Evolutionary conservation across 768 basidiomycete species (phyloP).

Genomic region (Mycena rosella): DNA sequence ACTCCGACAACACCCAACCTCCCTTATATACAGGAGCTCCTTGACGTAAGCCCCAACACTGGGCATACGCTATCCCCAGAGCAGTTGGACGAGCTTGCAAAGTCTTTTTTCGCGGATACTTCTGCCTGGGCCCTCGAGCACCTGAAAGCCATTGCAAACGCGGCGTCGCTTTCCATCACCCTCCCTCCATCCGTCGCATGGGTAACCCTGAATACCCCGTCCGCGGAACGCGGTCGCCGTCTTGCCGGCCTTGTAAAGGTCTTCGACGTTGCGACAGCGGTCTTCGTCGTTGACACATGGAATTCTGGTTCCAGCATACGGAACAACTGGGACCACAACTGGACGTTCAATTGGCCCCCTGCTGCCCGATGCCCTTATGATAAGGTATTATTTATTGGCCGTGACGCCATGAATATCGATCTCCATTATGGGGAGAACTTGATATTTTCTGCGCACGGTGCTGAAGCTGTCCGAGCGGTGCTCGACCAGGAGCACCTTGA

Average conservation of each 20-base stretch:
- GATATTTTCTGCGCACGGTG: background rate
- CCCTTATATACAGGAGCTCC: background rate
- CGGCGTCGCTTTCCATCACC: constrained; percentile 6
- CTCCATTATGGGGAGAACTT: too few species aligned
- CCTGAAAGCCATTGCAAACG: background rate
- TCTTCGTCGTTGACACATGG: constrained; percentile 14
- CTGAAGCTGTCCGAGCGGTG: constrained; percentile 10
- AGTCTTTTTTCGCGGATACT: background rate
- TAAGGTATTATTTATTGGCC: background rate
- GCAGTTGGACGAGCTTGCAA: background rate
- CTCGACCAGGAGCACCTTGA: constrained; percentile 8
- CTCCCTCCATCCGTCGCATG: constrained; percentile 3
- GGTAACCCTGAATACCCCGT: background rate
- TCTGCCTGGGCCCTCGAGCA: constrained; percentile 11
- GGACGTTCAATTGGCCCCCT: background rate
- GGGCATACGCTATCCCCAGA: background rate
- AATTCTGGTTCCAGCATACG: background rate
- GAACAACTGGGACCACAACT: background rate
- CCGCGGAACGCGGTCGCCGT: constrained; percentile 1
- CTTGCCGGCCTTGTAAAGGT: constrained; percentile 2
- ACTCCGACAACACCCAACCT: background rate
- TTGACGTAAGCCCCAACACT: background rate
- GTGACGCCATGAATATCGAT: constrained; percentile 7
- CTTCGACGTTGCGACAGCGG: constrained; percentile 7
- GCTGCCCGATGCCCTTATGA: background rate